phyloP scores from a whole-genome alignment of 2,329 filamentous ascomycete species.

The Aureobasidium sp. region DNA sequence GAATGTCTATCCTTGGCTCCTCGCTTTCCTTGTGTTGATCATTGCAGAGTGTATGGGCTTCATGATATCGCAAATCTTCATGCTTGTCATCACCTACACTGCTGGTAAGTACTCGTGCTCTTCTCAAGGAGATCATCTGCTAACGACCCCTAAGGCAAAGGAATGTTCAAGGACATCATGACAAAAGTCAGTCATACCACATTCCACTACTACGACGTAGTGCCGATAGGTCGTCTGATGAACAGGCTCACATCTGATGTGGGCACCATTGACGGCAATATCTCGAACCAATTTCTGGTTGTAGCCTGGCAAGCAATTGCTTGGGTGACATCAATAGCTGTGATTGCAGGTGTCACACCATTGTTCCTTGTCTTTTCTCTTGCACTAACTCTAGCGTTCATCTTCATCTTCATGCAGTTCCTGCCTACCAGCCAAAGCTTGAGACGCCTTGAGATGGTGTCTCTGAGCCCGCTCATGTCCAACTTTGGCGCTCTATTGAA shows the following conservation, averaged over 20 bases:
- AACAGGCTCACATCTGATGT: conserved; percentile 88
- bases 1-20: conserved; percentile 67
- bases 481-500: conserved; percentile 87
- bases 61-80: conserved; percentile 56
- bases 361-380: conserved; percentile 67
- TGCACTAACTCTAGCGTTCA: conserved; percentile 59
- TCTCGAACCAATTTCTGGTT: conserved; percentile 63
- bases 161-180: conserved; percentile 68
- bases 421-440: conserved; percentile 77
- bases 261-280: conserved; percentile 80
- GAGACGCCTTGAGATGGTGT: conserved; percentile 80
- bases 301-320: conserved; percentile 62
- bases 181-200: conserved; percentile 67
- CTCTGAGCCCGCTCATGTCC: conserved; percentile 78
- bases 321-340: conserved; percentile 64
- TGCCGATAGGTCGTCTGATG: conserved; percentile 82
- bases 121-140: neutral
- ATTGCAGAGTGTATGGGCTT: conserved; percentile 53
- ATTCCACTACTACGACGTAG: conserved; percentile 87
- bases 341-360: conserved; percentile 75
- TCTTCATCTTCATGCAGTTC: conserved; percentile 68
- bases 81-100: conserved; percentile 71
- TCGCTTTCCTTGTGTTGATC: conserved; percentile 62
- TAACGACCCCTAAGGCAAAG: conserved; percentile 34
- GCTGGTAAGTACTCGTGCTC: conserved; percentile 44